These are phyloP conservation scores for Ambrosiella beaveri DNA, from an alignment of 2,329 filamentous ascomycete genomes.

Conservation along the genomic window DNA sequence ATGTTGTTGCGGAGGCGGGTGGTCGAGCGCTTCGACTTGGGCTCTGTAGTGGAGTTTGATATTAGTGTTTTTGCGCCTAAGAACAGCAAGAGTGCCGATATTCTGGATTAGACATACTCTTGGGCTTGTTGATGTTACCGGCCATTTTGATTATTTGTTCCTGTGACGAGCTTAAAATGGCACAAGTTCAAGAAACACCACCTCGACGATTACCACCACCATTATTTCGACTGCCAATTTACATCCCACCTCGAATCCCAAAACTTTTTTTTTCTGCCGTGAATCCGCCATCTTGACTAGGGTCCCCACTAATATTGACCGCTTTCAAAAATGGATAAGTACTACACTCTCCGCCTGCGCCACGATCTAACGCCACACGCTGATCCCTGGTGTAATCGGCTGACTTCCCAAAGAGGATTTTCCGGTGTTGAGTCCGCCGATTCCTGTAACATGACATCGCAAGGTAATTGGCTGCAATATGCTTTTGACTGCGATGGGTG, in stretches of 20 bases:
- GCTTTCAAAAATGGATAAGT: too few relatives aligned
- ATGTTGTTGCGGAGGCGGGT: slow-evolving; percentile 91
- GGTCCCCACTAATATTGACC: too few relatives aligned
- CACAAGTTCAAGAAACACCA: background rate
- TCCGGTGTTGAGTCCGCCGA: too few relatives aligned
- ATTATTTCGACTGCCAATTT: background rate
- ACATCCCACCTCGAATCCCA: slow-evolving; percentile 8
- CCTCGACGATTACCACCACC: background rate
- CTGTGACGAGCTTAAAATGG: background rate
- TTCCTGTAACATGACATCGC: too few relatives aligned
- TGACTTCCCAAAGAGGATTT: too few relatives aligned
- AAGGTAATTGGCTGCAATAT: too few relatives aligned
- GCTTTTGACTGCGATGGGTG: too few relatives aligned
- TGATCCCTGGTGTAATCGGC: too few relatives aligned
- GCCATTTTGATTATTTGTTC: slow-evolving; percentile 25
- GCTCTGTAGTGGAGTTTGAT: slow-evolving; percentile 39
- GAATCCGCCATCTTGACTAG: too few relatives aligned
- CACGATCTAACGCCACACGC: too few relatives aligned
- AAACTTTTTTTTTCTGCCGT: slow-evolving; percentile 11
- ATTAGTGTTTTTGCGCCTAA: background rate
- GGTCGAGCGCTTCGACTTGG: slow-evolving; percentile 81
- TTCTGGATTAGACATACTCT: slow-evolving; percentile 25
- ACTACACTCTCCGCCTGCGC: too few relatives aligned
- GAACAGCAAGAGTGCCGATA: background rate
- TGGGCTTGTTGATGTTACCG: slow-evolving; percentile 37